Conservation (phyloP, 768 basidiomycete genomes). For the Hemileccinum impolitum region DNA sequence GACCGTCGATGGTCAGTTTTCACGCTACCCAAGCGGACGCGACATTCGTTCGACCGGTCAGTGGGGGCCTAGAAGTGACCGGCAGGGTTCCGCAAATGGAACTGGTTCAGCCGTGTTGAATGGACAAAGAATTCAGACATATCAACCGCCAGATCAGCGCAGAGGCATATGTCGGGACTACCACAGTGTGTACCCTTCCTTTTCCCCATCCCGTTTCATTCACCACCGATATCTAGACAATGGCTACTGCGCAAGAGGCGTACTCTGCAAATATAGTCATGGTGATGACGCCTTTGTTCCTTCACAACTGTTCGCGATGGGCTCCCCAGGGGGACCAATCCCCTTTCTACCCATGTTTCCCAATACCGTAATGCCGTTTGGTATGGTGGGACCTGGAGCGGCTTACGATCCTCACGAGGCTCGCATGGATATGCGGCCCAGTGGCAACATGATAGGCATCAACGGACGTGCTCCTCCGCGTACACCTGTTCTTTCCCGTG, state of each 20-base stretch:
- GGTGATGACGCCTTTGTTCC: conserved; percentile 85
- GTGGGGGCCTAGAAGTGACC: conserved; percentile 39
- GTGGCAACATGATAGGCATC: conserved; percentile 28
- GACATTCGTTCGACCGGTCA: conserved; percentile 38
- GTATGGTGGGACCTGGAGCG: conserved; percentile 41
- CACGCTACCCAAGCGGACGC: conserved; percentile 51
- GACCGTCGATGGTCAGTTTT: conserved; percentile 60
- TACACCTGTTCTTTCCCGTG: conserved; percentile 54
- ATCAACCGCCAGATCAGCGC: conserved; percentile 69
- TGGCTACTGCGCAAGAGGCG: conserved; percentile 88
- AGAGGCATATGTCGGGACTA: conserved; percentile 88
- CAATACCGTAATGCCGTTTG: conserved; percentile 51
- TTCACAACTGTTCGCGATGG: conserved; percentile 61
- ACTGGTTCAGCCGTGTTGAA: conserved; percentile 27
- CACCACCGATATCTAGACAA: conserved; percentile 52
- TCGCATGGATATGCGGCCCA: conserved; percentile 74
- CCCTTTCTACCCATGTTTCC: conserved; percentile 75
- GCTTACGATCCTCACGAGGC: conserved; percentile 78
- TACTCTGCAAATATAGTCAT: conserved; percentile 88
- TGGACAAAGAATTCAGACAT: conserved; percentile 52
- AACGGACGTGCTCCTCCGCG: conserved; percentile 44
- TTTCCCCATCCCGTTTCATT: conserved; percentile 3
- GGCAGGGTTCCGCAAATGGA: conserved; percentile 25
- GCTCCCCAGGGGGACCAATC: conserved; percentile 39
- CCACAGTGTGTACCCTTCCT: conserved; percentile 62